Base-by-base conservation (phyloP, 768 basidiomycete species). In the Suillus lakei region DNA sequence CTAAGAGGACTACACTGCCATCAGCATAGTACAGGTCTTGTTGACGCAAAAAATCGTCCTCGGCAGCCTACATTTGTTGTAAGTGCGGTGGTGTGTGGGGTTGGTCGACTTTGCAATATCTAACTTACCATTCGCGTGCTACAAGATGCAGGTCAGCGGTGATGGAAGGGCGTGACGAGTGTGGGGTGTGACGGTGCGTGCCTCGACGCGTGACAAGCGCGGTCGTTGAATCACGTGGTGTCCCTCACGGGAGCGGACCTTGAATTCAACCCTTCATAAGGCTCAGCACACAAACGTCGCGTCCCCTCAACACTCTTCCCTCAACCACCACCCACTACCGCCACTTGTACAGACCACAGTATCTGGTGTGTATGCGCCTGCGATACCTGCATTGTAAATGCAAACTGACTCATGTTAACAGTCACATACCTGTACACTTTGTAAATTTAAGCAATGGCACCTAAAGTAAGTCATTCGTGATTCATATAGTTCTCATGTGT, bases 261-360 rank as follows among this genome's bases (percentile, higher is more conserved):
- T 76, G 76, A 76, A 76, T 73, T 75, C 60, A 63, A 56, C 74
- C 75, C 72, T 73, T 76, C 76, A 78, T 76, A 76, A 76, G 66
- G 76, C 76, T 54, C 66, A 66, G 69, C 63, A 69, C 48, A 76
- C 68, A 67, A 41, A 26, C 43, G 68, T 72, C 76, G 75, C 75
- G 73, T 70, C 70, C 63, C 68, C 51, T 13, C 65, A 44, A 56
- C 70, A 67, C 76, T 77, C 68, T 69, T 70, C 66, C 71, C 72
- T 62, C 53, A 60, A 75, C 76, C 76, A 78, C 66, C 75, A 74
- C 73, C 62, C 73, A 73, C 67, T 59, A 30, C 44, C 66, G 65
- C 26, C 59, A 46, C 68, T 64, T 61, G 38, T 54, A 61, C 67
- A 74, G 55, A 65, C 53, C 60, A 70, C 16, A 64, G n/a, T 72